Conservation (phyloP, 352 stramenopile genomes). For the Globisporangium nodosum region DNA sequence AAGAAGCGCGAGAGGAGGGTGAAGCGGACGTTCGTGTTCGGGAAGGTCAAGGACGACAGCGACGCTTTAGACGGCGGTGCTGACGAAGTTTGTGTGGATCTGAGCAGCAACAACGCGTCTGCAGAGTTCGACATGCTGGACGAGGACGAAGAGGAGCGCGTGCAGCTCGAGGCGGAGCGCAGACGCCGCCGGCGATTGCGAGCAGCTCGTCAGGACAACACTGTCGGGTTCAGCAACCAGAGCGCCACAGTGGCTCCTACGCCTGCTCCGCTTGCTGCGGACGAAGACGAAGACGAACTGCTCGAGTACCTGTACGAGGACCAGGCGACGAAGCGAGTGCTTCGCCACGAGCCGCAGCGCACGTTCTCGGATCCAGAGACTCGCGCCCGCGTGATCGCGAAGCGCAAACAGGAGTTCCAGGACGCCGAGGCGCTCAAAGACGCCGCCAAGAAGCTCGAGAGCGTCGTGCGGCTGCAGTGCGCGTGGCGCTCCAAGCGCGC, state of each 20-base stretch:
- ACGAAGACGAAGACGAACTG: constrained; percentile 7
- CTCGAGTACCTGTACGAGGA: constrained; percentile 59
- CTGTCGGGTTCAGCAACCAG: neutral
- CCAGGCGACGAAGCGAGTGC: constrained; percentile 36
- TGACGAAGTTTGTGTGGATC: constrained; percentile 7
- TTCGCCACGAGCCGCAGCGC: constrained; percentile 22
- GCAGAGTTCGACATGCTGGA: constrained; percentile 22
- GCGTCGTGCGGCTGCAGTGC: constrained; percentile 66
- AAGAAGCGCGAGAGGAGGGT: constrained; percentile 27
- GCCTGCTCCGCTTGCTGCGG: too few relatives aligned
- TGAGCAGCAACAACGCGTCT: constrained; percentile 14
- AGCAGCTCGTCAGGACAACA: neutral
- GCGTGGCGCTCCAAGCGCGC: constrained; percentile 69
- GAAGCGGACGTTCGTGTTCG: constrained; percentile 44
- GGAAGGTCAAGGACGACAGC: constrained; percentile 7
- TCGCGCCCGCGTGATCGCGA: constrained; percentile 30
- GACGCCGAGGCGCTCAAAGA: constrained; percentile 25
- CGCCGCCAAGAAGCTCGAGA: constrained; percentile 40
- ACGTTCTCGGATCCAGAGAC: constrained; percentile 21
- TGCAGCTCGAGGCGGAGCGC: constrained; percentile 17
- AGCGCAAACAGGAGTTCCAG: constrained; percentile 33
- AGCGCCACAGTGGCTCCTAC: too few relatives aligned
- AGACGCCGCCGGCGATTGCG: constrained; percentile 18
- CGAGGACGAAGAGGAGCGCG: constrained; percentile 23
- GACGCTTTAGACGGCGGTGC: neutral